Base-by-base conservation (phyloP, 2,329 filamentous ascomycete genomes). In the Penicillium sp. region DNA sequence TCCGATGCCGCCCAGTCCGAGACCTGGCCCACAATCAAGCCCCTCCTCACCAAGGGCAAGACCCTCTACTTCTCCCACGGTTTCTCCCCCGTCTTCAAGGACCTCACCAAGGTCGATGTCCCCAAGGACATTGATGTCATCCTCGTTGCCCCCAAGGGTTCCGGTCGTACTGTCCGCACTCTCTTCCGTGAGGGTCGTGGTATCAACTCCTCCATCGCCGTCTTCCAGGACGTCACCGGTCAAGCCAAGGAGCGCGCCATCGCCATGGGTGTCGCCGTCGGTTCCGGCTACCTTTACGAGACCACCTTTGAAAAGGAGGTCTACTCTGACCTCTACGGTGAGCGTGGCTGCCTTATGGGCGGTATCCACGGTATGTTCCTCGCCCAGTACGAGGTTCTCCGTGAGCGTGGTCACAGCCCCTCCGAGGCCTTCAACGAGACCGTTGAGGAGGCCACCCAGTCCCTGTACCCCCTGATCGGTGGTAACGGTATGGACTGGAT, bases 331-430 rank as follows among this genome's bases (percentile, higher is more conserved):
- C 89, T 99, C 69, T 99, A 99, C 85, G 94, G 94, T 81, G 94
- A 99, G 89, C 93, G 94, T 83, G 94, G 94, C 78, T 99, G 94
- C 88, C 85, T 99, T 75, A 99, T 99, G 94, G 94, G 94, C 72
- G 94, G 94, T 81, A 99, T 99, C 82, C 94, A 99, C 87, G 94
- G 94, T 78, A 99, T 99, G 94, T 99, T 99, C 90, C 91, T 99
- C 70, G 94, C 94, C 63, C 94, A 99, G 85, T 99, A 99, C 86
- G 94, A 99, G 86, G 94, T 99, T 69, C 93, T 99, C 81, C 93
- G 94, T 76, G 94, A 99, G 88, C 89, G 90, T 70, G 94, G 94
- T 81, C 94, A 99, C 89, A 90, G 86, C 81, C 94, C 94, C 78
- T 93, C 89, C 72, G 94, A 99, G 84, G 94, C 94, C 68, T 99